Conservation (phyloP, 306 rosid species). For the Vachellia pachyceras region DNA sequence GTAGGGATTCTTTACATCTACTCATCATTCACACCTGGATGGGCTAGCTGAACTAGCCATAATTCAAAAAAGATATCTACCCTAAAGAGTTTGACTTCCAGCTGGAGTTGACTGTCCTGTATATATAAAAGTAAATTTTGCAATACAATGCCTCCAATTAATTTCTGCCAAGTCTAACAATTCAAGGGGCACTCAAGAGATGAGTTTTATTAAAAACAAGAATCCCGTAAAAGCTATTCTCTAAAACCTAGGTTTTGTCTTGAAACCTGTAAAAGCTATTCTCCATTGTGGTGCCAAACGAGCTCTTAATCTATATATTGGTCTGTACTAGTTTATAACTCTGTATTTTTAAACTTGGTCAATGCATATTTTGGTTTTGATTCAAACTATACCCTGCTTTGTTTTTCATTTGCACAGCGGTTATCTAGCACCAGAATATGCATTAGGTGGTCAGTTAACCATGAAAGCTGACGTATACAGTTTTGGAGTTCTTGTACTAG, state of each 20-base stretch:
- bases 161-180: neutral
- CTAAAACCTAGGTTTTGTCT: too few relatives aligned
- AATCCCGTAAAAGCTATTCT: too few relatives aligned
- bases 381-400: slow-evolving; percentile 29
- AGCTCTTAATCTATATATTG: slow-evolving; percentile 10
- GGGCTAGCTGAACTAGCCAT: slow-evolving; percentile 14
- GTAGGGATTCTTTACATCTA: slow-evolving; percentile 28
- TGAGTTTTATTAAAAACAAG: neutral
- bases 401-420: slow-evolving; percentile 63
- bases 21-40: slow-evolving; percentile 13
- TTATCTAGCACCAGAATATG: slow-evolving; percentile 97
- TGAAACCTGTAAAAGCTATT: too few relatives aligned
- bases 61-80: slow-evolving; percentile 4
- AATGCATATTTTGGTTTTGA: slow-evolving; percentile 21
- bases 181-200: neutral
- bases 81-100: neutral
- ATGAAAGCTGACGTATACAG: slow-evolving; percentile 90
- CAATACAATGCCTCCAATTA: neutral
- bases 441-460: slow-evolving; percentile 91
- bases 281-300: too few relatives aligned
- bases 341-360: slow-evolving; percentile 19
- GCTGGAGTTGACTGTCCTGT: neutral
- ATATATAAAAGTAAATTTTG: neutral
- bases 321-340: neutral
- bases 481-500: slow-evolving; percentile 89